Evolutionary conservation across 2,329 filamentous ascomycete genomes (phyloP), one percentile per base, ranked within the genome.

Genomic region (Taxawa tesnikishii): DNA sequence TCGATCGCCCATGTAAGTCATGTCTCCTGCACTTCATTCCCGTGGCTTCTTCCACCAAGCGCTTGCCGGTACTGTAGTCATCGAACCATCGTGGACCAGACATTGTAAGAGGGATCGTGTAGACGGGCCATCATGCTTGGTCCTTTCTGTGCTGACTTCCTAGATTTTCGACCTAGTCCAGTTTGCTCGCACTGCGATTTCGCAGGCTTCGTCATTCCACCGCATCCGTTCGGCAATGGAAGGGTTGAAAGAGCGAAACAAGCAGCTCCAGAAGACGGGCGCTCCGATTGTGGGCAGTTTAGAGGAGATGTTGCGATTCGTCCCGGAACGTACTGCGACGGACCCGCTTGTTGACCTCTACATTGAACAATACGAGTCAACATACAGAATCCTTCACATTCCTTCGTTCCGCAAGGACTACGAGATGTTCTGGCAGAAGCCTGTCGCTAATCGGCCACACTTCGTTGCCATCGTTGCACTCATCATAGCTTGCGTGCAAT

Each of bases 401-500:
- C 68, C 68, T 0, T 63, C 58, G 0, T 75, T 74, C 37, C 59
- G 59, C 56, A 40, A 50, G 13, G 62, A 70, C 6, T 74, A 71
- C 39, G 37, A 51, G 3, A 46, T 32, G 1, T 67, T 65, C 38
- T 73, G 67, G 67, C 45, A 54, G 3, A 37, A 54, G 3, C 48
- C 55, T 5, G 4, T 36, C 36, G 21, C 18, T 3, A 40, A 43
- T 10, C 28, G 32, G 7, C 26, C 41, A n/a, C 50, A 50, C 17
- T 61, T 63, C 26, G 50, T 59, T n/a, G 52, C 51, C 3, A 46
- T 55, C 2, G 44, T 65, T 4, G 31, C 65, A 1, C 43, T 62
- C 7, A 57, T 65, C 17, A 41, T 58, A 5, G 53, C 51, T 7
- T 54, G 51, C 2, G 56, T 55, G 11, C 56, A 56, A 31, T 51